These are phyloP conservation scores for Phytophthora ohioensis DNA, from an alignment of 352 stramenopile species.

Conservation along the genomic window DNA sequence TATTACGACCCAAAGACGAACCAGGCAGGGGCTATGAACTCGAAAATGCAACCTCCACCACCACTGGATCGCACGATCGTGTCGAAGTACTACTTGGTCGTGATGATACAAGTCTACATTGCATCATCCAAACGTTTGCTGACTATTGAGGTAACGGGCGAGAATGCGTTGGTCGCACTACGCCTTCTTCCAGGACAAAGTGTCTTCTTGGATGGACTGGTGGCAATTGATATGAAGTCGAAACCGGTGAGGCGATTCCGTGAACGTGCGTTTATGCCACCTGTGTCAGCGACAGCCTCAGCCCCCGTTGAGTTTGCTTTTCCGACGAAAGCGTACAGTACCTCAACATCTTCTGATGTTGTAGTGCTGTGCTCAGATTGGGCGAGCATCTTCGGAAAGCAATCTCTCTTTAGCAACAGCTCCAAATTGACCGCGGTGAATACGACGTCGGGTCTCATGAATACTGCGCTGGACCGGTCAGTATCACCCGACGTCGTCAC, in stretches of 20 bases:
- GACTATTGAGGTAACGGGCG: slow-evolving; percentile 61
- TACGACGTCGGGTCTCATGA: slow-evolving; percentile 51
- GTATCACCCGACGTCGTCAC: neutral
- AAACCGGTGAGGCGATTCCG: slow-evolving; percentile 38
- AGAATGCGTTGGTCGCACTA: slow-evolving; percentile 53
- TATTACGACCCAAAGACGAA: slow-evolving; percentile 77
- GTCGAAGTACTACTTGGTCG: slow-evolving; percentile 73
- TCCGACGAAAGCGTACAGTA: slow-evolving; percentile 24
- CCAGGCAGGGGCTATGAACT: slow-evolving; percentile 15
- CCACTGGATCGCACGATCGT: slow-evolving; percentile 58
- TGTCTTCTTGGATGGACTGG: slow-evolving; percentile 61
- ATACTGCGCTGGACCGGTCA: slow-evolving; percentile 35
- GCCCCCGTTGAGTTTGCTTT: slow-evolving; percentile 50
- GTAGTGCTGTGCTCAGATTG: slow-evolving; percentile 74
- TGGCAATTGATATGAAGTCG: slow-evolving; percentile 54
- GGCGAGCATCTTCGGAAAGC: slow-evolving; percentile 67
- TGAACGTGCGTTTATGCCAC: slow-evolving; percentile 17
- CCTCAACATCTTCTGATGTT: slow-evolving; percentile 28
- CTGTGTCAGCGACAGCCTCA: slow-evolving; percentile 9
- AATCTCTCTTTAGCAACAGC: slow-evolving; percentile 57
- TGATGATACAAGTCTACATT: slow-evolving; percentile 69
- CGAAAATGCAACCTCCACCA: slow-evolving; percentile 21
- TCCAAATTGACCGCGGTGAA: slow-evolving; percentile 61
- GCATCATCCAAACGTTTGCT: slow-evolving; percentile 47
- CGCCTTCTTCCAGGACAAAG: slow-evolving; percentile 57